Evolutionary conservation across 192 early-diverging fungal genomes (phyloP).

Genomic region (Coemansia sp.): DNA sequence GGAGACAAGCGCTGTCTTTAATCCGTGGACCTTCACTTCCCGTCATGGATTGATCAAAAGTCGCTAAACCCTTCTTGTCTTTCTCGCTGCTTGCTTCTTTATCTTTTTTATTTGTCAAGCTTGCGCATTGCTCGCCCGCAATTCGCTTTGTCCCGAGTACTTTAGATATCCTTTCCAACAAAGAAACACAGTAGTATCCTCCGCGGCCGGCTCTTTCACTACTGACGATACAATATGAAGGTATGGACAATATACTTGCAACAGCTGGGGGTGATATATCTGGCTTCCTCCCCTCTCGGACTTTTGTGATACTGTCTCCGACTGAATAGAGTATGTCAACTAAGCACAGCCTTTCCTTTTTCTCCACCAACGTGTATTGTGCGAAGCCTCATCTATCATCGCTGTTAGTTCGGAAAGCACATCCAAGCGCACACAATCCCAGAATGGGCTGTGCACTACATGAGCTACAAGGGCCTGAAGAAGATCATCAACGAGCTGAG

Average conservation of each 20-base stretch:
- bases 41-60: constrained; percentile 1
- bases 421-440: constrained; percentile 88
- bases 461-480: constrained; percentile 98
- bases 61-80: background rate
- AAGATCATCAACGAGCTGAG: constrained; percentile 86
- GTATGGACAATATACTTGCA: background rate
- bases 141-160: background rate
- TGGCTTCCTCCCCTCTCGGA: background rate
- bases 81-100: background rate
- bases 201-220: too few relatives aligned
- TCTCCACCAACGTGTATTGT: background rate
- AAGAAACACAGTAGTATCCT: too few relatives aligned
- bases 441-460: constrained; percentile 92
- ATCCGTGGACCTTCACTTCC: background rate
- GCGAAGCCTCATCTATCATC: background rate
- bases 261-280: background rate
- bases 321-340: too few relatives aligned
- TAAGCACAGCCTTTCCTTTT: background rate
- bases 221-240: background rate
- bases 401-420: constrained; percentile 92
- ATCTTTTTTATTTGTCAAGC: background rate
- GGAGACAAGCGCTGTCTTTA: background rate
- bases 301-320: background rate
- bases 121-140: background rate
- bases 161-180: too few relatives aligned